Evolutionary conservation across 371 early-diverging fungal species (phyloP).

Genomic region (Syncephalis fuscata): DNA sequence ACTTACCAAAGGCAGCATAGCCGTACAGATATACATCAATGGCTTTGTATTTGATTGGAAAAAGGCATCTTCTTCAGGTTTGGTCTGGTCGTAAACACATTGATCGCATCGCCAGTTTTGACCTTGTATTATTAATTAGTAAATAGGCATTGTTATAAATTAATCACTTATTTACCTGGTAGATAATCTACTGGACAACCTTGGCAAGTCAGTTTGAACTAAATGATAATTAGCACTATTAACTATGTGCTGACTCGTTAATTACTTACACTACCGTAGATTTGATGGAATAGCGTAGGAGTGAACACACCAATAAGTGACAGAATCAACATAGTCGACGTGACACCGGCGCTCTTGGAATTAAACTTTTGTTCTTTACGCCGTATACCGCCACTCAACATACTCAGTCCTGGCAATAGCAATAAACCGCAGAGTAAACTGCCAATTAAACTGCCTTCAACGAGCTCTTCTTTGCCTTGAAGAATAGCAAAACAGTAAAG

Average conservation of each 20-base stretch:
- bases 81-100: constrained; percentile 45
- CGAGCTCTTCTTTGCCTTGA: constrained; percentile 71
- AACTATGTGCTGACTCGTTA: background rate
- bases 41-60: constrained; percentile 66
- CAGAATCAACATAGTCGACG: constrained; percentile 88
- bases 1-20: constrained; percentile 46
- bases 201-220: constrained; percentile 39
- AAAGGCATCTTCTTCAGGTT: constrained; percentile 64
- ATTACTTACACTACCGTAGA: constrained; percentile 51
- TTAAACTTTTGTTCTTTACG: constrained; percentile 88
- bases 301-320: constrained; percentile 83
- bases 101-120: constrained; percentile 22
- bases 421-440: constrained; percentile 77
- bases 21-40: constrained; percentile 79
- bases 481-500: constrained; percentile 78
- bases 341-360: constrained; percentile 84
- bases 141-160: background rate
- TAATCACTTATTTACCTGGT: background rate
- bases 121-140: constrained; percentile 8
- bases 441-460: constrained; percentile 88
- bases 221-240: background rate
- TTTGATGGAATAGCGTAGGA: constrained; percentile 85
- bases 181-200: constrained; percentile 21
- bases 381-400: constrained; percentile 84
- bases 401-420: constrained; percentile 82